Conservation (phyloP, 768 basidiomycete species). For the Mycena amicta region DNA sequence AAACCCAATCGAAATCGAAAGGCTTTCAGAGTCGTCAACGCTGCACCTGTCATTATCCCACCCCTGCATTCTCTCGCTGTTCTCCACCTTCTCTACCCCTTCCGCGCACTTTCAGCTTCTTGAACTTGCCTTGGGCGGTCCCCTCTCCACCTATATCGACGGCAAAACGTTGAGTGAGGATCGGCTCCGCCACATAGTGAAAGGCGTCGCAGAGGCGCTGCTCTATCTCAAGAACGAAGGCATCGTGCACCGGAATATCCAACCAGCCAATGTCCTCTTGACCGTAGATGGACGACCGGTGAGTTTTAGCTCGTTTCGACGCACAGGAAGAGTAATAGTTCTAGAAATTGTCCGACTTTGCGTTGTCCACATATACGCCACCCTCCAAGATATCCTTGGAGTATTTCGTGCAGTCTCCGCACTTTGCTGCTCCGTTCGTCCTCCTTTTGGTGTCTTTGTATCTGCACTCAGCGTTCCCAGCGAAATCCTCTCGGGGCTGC, state of each 20-base stretch:
- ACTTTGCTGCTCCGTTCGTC: constrained; percentile 46
- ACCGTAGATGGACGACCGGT: constrained; percentile 37
- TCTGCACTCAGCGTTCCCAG: constrained; percentile 27
- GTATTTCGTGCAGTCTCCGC: constrained; percentile 24
- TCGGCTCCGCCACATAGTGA: constrained; percentile 40
- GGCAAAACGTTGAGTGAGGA: constrained; percentile 31
- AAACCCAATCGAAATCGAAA: constrained; percentile 10
- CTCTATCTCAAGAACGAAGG: constrained; percentile 43
- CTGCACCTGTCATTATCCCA: constrained; percentile 50
- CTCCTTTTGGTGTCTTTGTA: too few species aligned
- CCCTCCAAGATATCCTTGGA: constrained; percentile 24
- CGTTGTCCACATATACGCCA: constrained; percentile 34
- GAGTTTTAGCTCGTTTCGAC: not conserved
- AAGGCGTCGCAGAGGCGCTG: constrained; percentile 44
- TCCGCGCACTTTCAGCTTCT: constrained; percentile 40
- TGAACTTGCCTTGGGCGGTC: constrained; percentile 48
- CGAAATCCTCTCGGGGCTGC: constrained; percentile 37
- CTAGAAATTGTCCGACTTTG: constrained; percentile 51
- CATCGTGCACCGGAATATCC: constrained; percentile 49
- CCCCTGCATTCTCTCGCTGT: constrained; percentile 49
- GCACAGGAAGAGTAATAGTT: not conserved
- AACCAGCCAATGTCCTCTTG: constrained; percentile 41
- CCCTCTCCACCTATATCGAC: constrained; percentile 35
- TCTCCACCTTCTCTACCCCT: constrained; percentile 40
- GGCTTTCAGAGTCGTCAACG: constrained; percentile 16